Evolutionary conservation across 2,329 filamentous ascomycete species (phyloP), one percentile per base, ranked within the genome.

Genomic region (Chaetoscypha palmicola): DNA sequence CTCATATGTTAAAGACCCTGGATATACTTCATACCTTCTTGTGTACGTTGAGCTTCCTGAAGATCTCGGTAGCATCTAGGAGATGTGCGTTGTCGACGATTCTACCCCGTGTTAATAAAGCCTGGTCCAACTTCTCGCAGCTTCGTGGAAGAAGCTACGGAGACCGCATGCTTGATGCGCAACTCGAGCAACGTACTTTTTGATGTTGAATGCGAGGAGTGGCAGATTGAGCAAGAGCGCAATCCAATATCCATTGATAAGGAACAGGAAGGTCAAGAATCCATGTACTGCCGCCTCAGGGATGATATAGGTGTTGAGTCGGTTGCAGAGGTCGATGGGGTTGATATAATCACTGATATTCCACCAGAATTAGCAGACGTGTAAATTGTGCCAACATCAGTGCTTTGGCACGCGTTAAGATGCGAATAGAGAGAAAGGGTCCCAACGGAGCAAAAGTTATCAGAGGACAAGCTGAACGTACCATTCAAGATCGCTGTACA

Each of bases 401-500:
- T n/a, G n/a, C n/a, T n/a, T n/a, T n/a, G n/a, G n/a, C n/a, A n/a
- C n/a, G n/a, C n/a, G n/a, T n/a, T n/a, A n/a, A n/a, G n/a, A n/a
- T n/a, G n/a, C n/a, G n/a, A n/a, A n/a, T n/a, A n/a, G n/a, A n/a
- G n/a, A n/a, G n/a, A n/a, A n/a, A n/a, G n/a, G n/a, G n/a, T n/a
- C n/a, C n/a, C n/a, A n/a, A n/a, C n/a, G n/a, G n/a, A n/a, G n/a
- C n/a, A n/a, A n/a, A n/a, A n/a, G n/a, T n/a, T n/a, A 10, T 11
- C 8, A 31, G 31, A 28, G 28, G 35, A 21, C n/a, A 19, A 19
- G 20, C 46, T 17, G n/a, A 26, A 75, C 86, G 63, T 73, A 94
- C 90, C 92, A 98, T 84, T 98, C 92, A 62, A 98, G 72, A 77
- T 98, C 92, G 69, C 88, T 95, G 73, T 97, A 98, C 94, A 98